Percentiles rank a stretch among this genome's conserved stretches.
phyloP scores from a whole-genome alignment of 352 stramenopile species.

The Elongisporangium senticosum region DNA sequence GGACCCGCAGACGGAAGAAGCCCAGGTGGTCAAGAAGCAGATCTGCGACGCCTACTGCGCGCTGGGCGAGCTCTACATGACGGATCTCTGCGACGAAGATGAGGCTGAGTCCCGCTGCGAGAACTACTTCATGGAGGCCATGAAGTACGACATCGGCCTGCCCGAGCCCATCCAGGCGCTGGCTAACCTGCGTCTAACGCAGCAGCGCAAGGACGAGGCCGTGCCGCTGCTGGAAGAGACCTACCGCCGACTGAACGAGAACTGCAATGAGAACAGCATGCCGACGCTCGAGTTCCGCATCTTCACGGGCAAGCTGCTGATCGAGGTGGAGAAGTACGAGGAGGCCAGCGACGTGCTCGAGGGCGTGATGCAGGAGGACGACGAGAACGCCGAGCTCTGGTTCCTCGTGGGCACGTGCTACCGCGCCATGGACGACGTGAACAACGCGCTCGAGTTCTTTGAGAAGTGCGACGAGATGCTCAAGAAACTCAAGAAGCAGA shows the following conservation, averaged over 20 bases:
- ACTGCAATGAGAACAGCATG: conserved; percentile 61
- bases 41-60: conserved; percentile 93
- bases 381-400: conserved; percentile 88
- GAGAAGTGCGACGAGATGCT: conserved; percentile 77
- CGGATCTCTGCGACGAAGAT: conserved; percentile 91
- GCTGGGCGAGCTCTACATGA: conserved; percentile 97
- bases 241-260: conserved; percentile 84
- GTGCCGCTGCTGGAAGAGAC: conserved; percentile 88
- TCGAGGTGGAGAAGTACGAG: conserved; percentile 83
- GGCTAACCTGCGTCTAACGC: conserved; percentile 92
- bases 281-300: conserved; percentile 84
- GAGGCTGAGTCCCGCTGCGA: conserved; percentile 93
- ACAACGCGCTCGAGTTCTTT: conserved; percentile 83
- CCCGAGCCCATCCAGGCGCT: conserved; percentile 94
- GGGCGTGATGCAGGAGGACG: conserved; percentile 85
- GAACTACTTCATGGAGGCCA: conserved; percentile 81
- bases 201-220: conserved; percentile 89
- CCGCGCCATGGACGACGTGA: conserved; percentile 76
- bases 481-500: conserved; percentile 70
- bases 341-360: conserved; percentile 79
- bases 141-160: conserved; percentile 87
- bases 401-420: conserved; percentile 87
- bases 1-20: conserved; percentile 39
- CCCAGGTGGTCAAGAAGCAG: conserved; percentile 81
- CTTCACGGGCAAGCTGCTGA: conserved; percentile 76